Conservation (phyloP, 2,329 filamentous ascomycete species). For the Botryosphaeria dothidea region DNA sequence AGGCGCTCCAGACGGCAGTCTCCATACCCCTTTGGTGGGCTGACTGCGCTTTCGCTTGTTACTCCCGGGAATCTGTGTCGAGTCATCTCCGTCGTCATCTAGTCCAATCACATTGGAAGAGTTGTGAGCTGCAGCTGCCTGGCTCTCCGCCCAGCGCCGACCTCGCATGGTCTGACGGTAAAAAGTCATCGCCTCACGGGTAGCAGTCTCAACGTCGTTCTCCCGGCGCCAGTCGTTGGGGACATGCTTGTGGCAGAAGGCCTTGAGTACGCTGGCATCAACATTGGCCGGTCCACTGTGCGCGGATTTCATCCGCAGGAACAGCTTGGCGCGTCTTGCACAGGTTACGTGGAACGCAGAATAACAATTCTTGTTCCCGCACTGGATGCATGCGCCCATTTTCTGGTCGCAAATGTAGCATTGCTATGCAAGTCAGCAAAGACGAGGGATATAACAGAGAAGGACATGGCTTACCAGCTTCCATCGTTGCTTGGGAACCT, state of each 20-base stretch:
- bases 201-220: slow-evolving; percentile 78
- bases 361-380: slow-evolving; percentile 95
- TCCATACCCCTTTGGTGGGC: slow-evolving; percentile 74
- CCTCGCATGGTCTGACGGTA: slow-evolving; percentile 89
- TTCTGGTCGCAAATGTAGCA: slow-evolving; percentile 97
- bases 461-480: slow-evolving; percentile 57
- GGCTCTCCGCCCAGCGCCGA: slow-evolving; percentile 88
- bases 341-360: slow-evolving; percentile 97
- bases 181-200: slow-evolving; percentile 80
- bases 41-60: slow-evolving; percentile 61
- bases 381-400: slow-evolving; percentile 98
- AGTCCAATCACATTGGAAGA: slow-evolving; percentile 39
- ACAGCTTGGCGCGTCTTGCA: slow-evolving; percentile 81
- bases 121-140: slow-evolving; percentile 63
- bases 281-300: slow-evolving; percentile 77
- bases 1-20: slow-evolving; percentile 88
- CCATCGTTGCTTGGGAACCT: slow-evolving; percentile 93
- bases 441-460: not conserved
- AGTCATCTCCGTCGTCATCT: slow-evolving; percentile 53
- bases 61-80: slow-evolving; percentile 39
- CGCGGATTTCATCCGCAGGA: slow-evolving; percentile 93
- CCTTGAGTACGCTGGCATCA: slow-evolving; percentile 82
- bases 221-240: slow-evolving; percentile 85
- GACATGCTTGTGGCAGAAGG: slow-evolving; percentile 94
- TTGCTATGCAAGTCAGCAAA: slow-evolving; percentile 42